Percentiles rank a stretch among this genome's conserved stretches.
These are phyloP conservation scores for Chrysoporthe austroafricana DNA, from an alignment of 2,329 filamentous ascomycete genomes.

Conservation along the genomic window DNA sequence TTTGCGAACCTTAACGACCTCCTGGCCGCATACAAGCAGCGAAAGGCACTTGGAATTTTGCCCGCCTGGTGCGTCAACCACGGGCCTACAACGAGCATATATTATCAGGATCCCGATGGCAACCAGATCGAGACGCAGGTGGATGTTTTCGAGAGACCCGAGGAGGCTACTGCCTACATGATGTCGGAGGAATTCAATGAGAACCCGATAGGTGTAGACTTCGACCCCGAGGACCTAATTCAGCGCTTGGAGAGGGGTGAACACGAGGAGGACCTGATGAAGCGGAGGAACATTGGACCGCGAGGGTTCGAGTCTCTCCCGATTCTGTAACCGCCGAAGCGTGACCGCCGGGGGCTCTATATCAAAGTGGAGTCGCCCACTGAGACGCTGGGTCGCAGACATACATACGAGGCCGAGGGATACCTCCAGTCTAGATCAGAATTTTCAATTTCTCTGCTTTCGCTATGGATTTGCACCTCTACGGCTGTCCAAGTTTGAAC, in stretches of 20 bases:
- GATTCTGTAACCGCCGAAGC: neutral
- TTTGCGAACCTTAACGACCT: conserved; percentile 43
- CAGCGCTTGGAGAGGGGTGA: conserved; percentile 7
- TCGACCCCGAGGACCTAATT: conserved; percentile 27
- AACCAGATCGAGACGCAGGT: conserved; percentile 53
- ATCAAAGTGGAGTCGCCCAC: neutral
- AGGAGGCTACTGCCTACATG: conserved; percentile 47
- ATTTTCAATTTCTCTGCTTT: neutral
- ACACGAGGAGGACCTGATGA: conserved; percentile 9
- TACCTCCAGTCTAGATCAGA: neutral
- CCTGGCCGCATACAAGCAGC: conserved; percentile 40
- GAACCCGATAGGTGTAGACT: conserved; percentile 41
- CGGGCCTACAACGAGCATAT: conserved; percentile 50
- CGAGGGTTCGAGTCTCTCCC: neutral
- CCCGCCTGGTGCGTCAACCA: conserved; percentile 52
- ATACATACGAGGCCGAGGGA: neutral
- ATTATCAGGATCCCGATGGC: conserved; percentile 54
- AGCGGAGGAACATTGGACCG: conserved; percentile 2
- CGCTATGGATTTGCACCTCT: too few species aligned
- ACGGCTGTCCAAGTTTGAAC: too few species aligned
- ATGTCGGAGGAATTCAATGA: conserved; percentile 37
- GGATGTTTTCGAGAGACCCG: conserved; percentile 44
- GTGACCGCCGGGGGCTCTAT: conserved; percentile 11
- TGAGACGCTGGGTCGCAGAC: neutral
- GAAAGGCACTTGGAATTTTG: conserved; percentile 41